These are phyloP conservation scores for Curvularia spicifera DNA, from an alignment of 2,329 filamentous ascomycete species.

Conservation along the genomic window DNA sequence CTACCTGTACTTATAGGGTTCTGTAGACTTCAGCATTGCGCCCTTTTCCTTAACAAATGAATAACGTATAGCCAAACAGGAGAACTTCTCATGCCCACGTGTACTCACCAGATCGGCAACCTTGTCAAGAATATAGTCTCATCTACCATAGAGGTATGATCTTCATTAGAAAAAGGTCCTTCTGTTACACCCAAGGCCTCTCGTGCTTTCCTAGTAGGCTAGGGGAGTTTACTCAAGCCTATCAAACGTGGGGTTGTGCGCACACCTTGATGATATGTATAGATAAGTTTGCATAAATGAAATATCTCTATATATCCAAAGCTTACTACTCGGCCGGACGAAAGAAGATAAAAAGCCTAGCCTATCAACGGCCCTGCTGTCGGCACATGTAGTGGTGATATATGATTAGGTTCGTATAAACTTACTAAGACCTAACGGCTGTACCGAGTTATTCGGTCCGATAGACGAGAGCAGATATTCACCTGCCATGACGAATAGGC, in stretches of 20 bases:
- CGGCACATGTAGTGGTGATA: conserved; percentile 2
- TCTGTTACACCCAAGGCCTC: not conserved
- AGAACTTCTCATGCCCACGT: not conserved
- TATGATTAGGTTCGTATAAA: not conserved
- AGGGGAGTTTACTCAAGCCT: not conserved
- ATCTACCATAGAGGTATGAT: not conserved
- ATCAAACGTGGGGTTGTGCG: not conserved
- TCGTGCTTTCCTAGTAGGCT: not conserved
- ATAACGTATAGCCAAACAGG: not conserved
- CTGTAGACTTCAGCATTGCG: not conserved
- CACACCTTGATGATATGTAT: not conserved
- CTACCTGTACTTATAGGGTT: conserved; percentile 2
- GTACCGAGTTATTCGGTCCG: not conserved
- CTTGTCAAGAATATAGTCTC: not conserved
- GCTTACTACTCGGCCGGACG: not conserved
- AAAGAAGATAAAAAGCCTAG: not conserved
- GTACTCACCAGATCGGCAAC: not conserved
- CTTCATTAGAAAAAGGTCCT: not conserved
- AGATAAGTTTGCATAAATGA: not conserved
- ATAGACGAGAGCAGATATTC: not conserved
- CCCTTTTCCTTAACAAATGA: not conserved
- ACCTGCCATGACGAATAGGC: too few species aligned
- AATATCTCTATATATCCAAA: not conserved
- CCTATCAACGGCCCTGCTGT: not conserved
- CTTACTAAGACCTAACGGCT: conserved; percentile 1